Evolutionary conservation across 108 stramenopile species (phyloP).

Genomic region (Discostella pseudostelligera): DNA sequence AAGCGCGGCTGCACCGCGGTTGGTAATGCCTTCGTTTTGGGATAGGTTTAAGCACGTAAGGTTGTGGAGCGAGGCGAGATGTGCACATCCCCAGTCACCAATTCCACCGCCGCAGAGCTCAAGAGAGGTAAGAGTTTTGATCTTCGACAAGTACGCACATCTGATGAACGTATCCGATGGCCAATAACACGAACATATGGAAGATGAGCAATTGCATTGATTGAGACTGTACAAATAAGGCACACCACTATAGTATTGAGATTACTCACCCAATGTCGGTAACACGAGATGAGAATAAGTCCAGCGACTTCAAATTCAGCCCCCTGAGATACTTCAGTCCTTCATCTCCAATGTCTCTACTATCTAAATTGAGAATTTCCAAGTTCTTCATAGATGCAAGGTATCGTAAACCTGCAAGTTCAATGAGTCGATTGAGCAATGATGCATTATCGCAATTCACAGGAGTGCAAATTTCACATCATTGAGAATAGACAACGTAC

Average conservation of each 20-base stretch:
- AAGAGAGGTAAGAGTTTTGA: constrained; percentile 78
- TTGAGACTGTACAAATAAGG: too few relatives aligned
- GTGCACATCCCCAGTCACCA: constrained; percentile 71
- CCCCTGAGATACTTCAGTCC: constrained; percentile 58
- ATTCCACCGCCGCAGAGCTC: constrained; percentile 85
- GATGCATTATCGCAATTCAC: too few relatives aligned
- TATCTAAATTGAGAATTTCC: constrained; percentile 73
- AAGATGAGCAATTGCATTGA: constrained; percentile 2
- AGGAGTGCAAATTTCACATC: background rate
- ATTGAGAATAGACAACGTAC: background rate
- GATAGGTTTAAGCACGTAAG: constrained; percentile 72
- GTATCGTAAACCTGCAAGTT: constrained; percentile 56
- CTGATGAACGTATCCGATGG: constrained; percentile 1
- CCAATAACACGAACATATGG: background rate
- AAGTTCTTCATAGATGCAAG: constrained; percentile 58
- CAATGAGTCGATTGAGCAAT: too few relatives aligned
- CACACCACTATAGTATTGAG: background rate
- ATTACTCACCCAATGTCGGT: constrained; percentile 60
- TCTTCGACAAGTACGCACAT: constrained; percentile 64
- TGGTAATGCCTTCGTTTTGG: constrained; percentile 82
- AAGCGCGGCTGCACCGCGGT: constrained; percentile 73
- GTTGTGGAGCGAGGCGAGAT: constrained; percentile 65
- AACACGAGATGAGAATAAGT: constrained; percentile 80
- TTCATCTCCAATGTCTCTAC: constrained; percentile 75
- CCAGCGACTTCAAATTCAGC: constrained; percentile 66